A percentile compares a stretch with the other conserved stretches of the same genome.
Conservation (phyloP, 2,329 filamentous ascomycete genomes). For the Penicillium sp. region DNA sequence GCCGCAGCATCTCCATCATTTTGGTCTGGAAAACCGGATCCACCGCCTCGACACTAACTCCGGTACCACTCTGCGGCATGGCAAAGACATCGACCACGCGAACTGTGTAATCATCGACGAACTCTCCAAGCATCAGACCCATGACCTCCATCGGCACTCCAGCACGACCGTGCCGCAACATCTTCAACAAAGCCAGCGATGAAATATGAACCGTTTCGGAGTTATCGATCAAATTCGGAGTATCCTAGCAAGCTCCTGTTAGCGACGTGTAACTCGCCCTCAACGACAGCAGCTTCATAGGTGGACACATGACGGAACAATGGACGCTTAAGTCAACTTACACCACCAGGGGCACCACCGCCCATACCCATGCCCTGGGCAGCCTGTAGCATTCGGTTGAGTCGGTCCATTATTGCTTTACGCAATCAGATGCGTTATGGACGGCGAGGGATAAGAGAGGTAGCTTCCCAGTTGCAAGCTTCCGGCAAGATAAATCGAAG, state of each 20-base stretch:
- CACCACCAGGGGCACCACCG: constrained; percentile 35
- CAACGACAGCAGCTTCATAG: constrained; percentile 5
- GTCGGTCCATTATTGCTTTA: constrained; percentile 67
- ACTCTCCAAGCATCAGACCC: constrained; percentile 97
- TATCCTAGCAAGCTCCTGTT: constrained; percentile 56
- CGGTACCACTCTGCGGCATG: constrained; percentile 97
- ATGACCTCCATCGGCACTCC: constrained; percentile 99
- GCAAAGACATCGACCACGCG: constrained; percentile 98
- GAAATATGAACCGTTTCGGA: constrained; percentile 99
- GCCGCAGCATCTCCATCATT: constrained; percentile 99
- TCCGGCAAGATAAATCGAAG: constrained; percentile 13
- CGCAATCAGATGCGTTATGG: constrained; percentile 15
- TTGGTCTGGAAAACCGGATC: constrained; percentile 99
- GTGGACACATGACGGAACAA: constrained; percentile 4
- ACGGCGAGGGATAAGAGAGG: constrained; percentile 17
- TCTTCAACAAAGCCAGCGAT: constrained; percentile 92
- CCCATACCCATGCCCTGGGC: constrained; percentile 56
- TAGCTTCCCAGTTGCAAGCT: constrained; percentile 32
- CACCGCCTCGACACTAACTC: constrained; percentile 95
- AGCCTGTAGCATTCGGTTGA: constrained; percentile 78
- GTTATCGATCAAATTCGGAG: constrained; percentile 89
- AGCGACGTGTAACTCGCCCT: not conserved
- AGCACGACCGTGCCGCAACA: constrained; percentile 93
- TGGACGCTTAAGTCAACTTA: constrained; percentile 24
- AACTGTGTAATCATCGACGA: constrained; percentile 98